These are phyloP conservation scores for Pyrus hybrid DNA, from an alignment of 331 rosid genomes.

Conservation along the genomic window DNA sequence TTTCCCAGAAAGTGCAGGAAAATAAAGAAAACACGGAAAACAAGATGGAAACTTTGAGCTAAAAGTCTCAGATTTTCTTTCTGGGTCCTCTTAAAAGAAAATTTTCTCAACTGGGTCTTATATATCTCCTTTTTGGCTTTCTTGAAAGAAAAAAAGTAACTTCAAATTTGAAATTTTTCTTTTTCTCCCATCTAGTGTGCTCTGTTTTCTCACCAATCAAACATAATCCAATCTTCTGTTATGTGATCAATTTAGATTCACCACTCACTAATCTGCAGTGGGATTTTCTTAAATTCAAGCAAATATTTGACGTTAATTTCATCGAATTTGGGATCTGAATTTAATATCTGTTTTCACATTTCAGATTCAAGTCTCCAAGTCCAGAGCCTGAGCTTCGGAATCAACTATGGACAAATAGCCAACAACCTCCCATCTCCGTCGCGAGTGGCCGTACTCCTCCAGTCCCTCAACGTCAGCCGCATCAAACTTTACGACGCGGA, in stretches of 20 bases:
- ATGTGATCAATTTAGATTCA: neutral
- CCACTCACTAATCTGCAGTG: neutral
- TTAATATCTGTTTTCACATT: conserved; percentile 19
- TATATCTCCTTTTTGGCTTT: neutral
- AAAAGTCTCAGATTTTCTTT: neutral
- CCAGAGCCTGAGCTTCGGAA: conserved; percentile 48
- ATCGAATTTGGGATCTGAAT: neutral
- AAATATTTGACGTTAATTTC: neutral
- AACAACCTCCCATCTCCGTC: conserved; percentile 80
- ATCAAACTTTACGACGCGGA: conserved; percentile 90
- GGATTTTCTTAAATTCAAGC: neutral
- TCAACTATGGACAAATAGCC: conserved; percentile 88
- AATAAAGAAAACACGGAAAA: neutral
- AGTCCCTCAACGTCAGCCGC: conserved; percentile 57
- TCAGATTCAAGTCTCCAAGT: conserved; percentile 30
- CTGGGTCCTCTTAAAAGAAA: neutral
- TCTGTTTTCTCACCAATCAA: conserved; percentile 8
- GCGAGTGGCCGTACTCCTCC: conserved; percentile 53
- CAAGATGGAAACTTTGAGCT: neutral
- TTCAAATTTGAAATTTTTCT: too few species aligned
- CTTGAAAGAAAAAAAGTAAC: too few species aligned
- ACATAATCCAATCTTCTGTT: neutral
- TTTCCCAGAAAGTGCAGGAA: conserved; percentile 10
- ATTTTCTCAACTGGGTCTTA: neutral
- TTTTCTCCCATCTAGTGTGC: neutral